These are phyloP conservation scores for Suhomyces taliae DNA, from an alignment of 1,139 yeast genomes.

Conservation along the genomic window DNA sequence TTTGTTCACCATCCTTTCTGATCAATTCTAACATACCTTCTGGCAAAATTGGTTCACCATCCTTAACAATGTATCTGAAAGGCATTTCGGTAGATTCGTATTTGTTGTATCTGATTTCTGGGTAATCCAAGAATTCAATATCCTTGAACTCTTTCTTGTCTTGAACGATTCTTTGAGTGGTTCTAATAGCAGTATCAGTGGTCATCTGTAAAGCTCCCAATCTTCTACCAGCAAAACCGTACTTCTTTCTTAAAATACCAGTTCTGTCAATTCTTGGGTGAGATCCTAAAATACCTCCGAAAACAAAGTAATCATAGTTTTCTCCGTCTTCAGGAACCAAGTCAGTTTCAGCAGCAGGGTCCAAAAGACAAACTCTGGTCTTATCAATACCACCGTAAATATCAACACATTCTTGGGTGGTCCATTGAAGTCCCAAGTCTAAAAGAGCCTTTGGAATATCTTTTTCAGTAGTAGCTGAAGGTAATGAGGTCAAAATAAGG, in stretches of 20 bases:
- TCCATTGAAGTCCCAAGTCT: slow-evolving; percentile 76
- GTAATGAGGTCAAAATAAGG: slow-evolving; percentile 75
- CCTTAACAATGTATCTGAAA: slow-evolving; percentile 72
- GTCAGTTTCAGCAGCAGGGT: slow-evolving; percentile 80
- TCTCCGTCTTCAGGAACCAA: slow-evolving; percentile 66
- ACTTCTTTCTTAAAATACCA: slow-evolving; percentile 74
- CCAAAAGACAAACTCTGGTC: slow-evolving; percentile 73
- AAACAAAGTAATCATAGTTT: slow-evolving; percentile 80
- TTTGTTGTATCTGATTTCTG: slow-evolving; percentile 84
- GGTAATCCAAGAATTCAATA: slow-evolving; percentile 85
- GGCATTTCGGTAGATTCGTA: slow-evolving; percentile 98
- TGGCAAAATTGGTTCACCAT: slow-evolving; percentile 79
- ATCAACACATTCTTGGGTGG: slow-evolving; percentile 67
- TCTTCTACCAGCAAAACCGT: slow-evolving; percentile 83
- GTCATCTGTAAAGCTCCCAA: slow-evolving; percentile 92
- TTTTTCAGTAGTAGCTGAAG: slow-evolving; percentile 54
- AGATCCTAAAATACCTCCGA: slow-evolving; percentile 95
- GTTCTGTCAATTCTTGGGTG: slow-evolving; percentile 97
- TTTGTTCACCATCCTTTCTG: slow-evolving; percentile 78
- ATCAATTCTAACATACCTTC: slow-evolving; percentile 88
- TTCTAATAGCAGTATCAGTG: slow-evolving; percentile 94
- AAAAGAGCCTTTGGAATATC: slow-evolving; percentile 66
- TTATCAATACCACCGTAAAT: slow-evolving; percentile 46
- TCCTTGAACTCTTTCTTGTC: slow-evolving; percentile 59
- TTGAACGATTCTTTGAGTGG: slow-evolving; percentile 75